Percentiles rank a stretch among this genome's conserved stretches.
phyloP scores from a whole-genome alignment of 2,329 filamentous ascomycete genomes.

The Venturia effusa region DNA sequence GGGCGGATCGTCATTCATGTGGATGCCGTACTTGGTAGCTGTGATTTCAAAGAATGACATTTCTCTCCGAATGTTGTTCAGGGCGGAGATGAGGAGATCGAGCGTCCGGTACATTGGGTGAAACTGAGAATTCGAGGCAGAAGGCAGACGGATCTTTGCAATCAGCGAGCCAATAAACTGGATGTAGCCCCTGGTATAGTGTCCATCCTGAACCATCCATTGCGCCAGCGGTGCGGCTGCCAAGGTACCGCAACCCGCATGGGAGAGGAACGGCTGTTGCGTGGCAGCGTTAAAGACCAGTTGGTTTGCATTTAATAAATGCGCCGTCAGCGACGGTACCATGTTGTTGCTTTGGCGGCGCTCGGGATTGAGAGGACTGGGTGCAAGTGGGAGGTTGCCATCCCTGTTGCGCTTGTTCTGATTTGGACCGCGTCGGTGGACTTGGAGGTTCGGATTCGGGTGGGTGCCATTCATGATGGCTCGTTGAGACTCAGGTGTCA shows the following conservation, averaged over 20 bases:
- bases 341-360: slow-evolving; percentile 18
- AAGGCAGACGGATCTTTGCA: slow-evolving; percentile 47
- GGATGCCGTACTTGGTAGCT: slow-evolving; percentile 48
- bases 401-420: slow-evolving; percentile 26
- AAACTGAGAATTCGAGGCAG: slow-evolving; percentile 30
- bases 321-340: slow-evolving; percentile 41
- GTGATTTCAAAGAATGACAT: slow-evolving; percentile 57
- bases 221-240: slow-evolving; percentile 44
- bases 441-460: slow-evolving; percentile 38
- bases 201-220: slow-evolving; percentile 63
- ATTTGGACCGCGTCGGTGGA: slow-evolving; percentile 33
- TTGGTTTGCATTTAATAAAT: slow-evolving; percentile 42
- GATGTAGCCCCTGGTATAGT: slow-evolving; percentile 62
- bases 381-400: slow-evolving; percentile 19
- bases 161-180: slow-evolving; percentile 56
- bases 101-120: slow-evolving; percentile 46
- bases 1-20: slow-evolving; percentile 34
- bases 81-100: slow-evolving; percentile 51
- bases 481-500: slow-evolving; percentile 8
- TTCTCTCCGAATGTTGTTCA: slow-evolving; percentile 57
- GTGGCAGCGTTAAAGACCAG: slow-evolving; percentile 45
- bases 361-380: slow-evolving; percentile 15
- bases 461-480: slow-evolving; percentile 34
- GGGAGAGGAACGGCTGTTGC: slow-evolving; percentile 53
- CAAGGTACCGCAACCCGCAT: slow-evolving; percentile 52